Evolutionary conservation across 2,329 filamentous ascomycete species (phyloP), one percentile per base, ranked within the genome.

Genomic region (Fusarium camptoceras): DNA sequence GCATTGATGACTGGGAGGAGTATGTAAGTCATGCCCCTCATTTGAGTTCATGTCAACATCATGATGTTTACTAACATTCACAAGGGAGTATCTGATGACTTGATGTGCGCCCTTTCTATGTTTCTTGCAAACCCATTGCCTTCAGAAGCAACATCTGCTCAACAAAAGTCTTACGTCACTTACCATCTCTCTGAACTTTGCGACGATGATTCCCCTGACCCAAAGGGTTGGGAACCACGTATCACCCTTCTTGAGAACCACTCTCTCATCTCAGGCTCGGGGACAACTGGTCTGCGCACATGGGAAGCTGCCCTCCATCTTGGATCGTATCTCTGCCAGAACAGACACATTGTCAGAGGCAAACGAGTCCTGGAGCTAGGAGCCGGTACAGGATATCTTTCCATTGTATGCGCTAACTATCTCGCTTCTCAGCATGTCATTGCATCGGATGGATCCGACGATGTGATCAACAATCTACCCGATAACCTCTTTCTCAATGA

Each of bases 241-340:
- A 85, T 94, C 59, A 91, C 89, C 2, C 81, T 94, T 3, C 84
- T 92, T 16, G 92, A 94, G 79, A 89, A 89, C 31, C 87, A 89
- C 5, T 86, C 86, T 30, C 84, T 94, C 28, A 87, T 95, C 49
- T 89, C 91, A 3, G 90, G 89, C 4, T 85, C 85, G 0, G 91
- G 92, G 2, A 94, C 91, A 1, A 95, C 92, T 0, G 92, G 92
- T 2, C 84, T 92, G 25, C 87, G 92, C 34, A 95, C 93, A 0
- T 96, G 92, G 93, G 93, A 95, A 77, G 92, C 92, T 2, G 89
- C 91, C 3, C 81, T 95, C 11, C 91, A 94, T 71, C 83, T 95
- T 1, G 91, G 91, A 2, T 86, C 89, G 46, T 94, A 89, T 73
- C 85, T 94, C 24, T 87, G 87, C 64, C 64, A 75, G n/a, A 79